Evolutionary conservation across 441 rosid genomes (phyloP).

Genomic region (Aquilaria agallochum): DNA sequence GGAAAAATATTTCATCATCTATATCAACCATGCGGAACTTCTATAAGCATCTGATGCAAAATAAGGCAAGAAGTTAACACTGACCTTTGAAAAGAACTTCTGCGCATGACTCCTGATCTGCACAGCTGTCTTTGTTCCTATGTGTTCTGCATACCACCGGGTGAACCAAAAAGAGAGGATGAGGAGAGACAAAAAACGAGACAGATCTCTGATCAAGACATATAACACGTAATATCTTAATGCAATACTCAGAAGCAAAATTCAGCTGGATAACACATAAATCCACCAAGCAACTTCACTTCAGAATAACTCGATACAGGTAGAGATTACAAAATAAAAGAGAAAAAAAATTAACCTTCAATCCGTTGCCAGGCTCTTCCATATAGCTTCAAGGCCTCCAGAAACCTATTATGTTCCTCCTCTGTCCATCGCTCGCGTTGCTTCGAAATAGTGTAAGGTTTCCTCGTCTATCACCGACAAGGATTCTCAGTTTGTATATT

Average conservation of each 20-base stretch:
- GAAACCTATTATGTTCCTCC: slow-evolving; percentile 1
- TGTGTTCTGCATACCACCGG: slow-evolving; percentile 67
- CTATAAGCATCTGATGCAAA: neutral
- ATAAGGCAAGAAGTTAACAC: slow-evolving; percentile 17
- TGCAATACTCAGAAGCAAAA: neutral
- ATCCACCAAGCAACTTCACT: neutral
- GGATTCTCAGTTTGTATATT: too few relatives aligned
- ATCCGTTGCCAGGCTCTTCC: slow-evolving; percentile 38
- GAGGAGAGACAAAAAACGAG: slow-evolving; percentile 12
- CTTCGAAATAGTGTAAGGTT: slow-evolving; percentile 79
- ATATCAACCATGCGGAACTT: neutral
- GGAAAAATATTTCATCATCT: neutral
- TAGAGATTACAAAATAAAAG: slow-evolving; percentile 8
- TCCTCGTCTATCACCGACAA: slow-evolving; percentile 56
- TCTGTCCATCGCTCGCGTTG: slow-evolving; percentile 2
- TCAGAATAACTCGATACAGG: neutral
- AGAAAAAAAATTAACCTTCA: slow-evolving; percentile 55
- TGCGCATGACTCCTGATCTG: slow-evolving; percentile 98
- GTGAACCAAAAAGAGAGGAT: slow-evolving; percentile 11
- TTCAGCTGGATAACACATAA: too few relatives aligned
- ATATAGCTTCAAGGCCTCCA: slow-evolving; percentile 1
- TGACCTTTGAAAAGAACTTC: slow-evolving; percentile 90
- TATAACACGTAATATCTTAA: slow-evolving; percentile 19
- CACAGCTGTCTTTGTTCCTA: slow-evolving; percentile 93
- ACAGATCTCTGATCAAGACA: slow-evolving; percentile 42